Evolutionary conservation across 768 basidiomycete species (phyloP), one percentile per base, ranked within the genome.

Genomic region (Phylloporus sp.): DNA sequence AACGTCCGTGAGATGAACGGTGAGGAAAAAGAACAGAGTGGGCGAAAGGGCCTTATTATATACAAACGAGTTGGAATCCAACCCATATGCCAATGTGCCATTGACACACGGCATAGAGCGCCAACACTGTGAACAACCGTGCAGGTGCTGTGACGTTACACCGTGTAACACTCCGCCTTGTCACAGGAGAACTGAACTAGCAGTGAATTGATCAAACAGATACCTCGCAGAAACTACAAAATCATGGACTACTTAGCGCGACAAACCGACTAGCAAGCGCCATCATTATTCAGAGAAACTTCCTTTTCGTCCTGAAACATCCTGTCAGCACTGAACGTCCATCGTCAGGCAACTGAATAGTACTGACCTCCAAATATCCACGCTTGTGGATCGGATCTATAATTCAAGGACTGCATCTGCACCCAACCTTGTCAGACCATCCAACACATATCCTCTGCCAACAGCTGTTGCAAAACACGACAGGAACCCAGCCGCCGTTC

Each of bases 61-160:
- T 32, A 32, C 10, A 13, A 32, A 32, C 4, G 10, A 11, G 10
- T 32, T 32, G 31, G 10, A 32, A 32, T 32, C 10, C 31, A n/a
- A n/a, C n/a, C n/a, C n/a, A n/a, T 32, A 32, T 32, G 31, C 3
- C n/a, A n/a, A 32, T 32, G 31, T 32, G 31, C 10, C 31, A 32
- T 32, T 13, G 31, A 32, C 31, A 32, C 15, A 13, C 31, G 31
- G 10, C 6, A 11, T 32, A n/a, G n/a, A n/a, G 31, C 31, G 31
- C 31, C 31, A 32, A 32, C 31, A 32, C 31, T n/a, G 50, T 45
- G 45, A 49, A 48, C 45, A 40, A 54, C 53, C 43, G 36, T 28
- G 39, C 56, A 47, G 44, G n/a, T 36, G 18, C 29, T 36, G 63
- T 73, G 68, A 73, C 68, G 61, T 72, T 63, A 72, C 72, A 56